phyloP scores from a whole-genome alignment of 805 yeast species.

The Kodamaea restingae region DNA sequence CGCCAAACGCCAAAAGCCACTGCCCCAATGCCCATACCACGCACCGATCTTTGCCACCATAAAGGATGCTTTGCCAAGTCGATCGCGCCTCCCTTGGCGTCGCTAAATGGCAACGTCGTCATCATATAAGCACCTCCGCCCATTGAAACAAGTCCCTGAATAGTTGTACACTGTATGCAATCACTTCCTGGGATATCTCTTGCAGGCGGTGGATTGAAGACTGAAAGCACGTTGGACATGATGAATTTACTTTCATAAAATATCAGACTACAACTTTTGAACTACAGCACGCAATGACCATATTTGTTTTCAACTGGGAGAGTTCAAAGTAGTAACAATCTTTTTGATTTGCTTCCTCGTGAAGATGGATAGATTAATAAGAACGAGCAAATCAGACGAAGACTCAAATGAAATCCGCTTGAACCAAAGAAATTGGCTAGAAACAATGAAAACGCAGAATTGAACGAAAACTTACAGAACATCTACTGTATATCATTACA shows the following conservation, averaged over 20 bases:
- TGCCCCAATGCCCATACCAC: conserved; percentile 51
- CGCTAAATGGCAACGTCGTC: conserved; percentile 51
- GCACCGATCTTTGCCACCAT: conserved; percentile 61
- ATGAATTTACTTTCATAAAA: not conserved
- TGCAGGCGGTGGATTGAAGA: conserved; percentile 48
- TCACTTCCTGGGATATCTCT: conserved; percentile 40
- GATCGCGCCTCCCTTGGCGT: conserved; percentile 37
- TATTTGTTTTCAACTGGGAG: too few species aligned
- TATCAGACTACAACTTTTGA: too few species aligned
- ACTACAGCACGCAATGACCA: too few species aligned
- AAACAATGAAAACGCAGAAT: too few species aligned
- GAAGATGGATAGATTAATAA: too few species aligned
- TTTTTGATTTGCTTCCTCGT: too few species aligned
- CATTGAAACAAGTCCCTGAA: conserved; percentile 55
- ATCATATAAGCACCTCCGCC: conserved; percentile 62
- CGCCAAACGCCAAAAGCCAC: conserved; percentile 57
- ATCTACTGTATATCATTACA: too few species aligned
- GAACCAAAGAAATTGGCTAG: too few species aligned
- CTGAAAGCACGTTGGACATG: conserved; percentile 48
- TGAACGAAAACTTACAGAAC: too few species aligned
- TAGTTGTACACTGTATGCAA: conserved; percentile 66
- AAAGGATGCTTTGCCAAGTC: conserved; percentile 38
- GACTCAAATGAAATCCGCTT: too few species aligned
- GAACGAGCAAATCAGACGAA: too few species aligned
- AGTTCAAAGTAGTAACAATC: too few species aligned